These are phyloP conservation scores for Marasmius fiardii DNA, from an alignment of 1,284 basidiomycete species.

Conservation along the genomic window DNA sequence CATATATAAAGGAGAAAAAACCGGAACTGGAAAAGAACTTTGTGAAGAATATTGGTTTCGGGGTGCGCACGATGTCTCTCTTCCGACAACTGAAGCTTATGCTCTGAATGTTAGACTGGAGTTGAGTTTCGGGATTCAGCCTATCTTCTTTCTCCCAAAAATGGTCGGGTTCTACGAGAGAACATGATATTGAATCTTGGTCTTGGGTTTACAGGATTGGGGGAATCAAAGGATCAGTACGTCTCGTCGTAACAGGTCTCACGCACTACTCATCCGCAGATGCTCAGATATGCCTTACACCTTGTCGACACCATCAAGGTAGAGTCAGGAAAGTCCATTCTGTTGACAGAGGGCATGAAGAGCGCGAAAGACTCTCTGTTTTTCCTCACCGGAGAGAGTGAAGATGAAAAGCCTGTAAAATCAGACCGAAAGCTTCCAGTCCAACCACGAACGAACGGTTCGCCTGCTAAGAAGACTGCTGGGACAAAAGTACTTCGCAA, in stretches of 20 bases:
- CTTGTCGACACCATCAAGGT: slow-evolving; percentile 89
- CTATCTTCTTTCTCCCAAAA: slow-evolving; percentile 84
- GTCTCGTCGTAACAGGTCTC: background rate
- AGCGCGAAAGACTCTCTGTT: slow-evolving; percentile 86
- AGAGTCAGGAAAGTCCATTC: slow-evolving; percentile 61
- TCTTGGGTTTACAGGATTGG: slow-evolving; percentile 82
- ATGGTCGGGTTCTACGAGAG: slow-evolving; percentile 63
- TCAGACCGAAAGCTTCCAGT: slow-evolving; percentile 54
- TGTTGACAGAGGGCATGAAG: slow-evolving; percentile 85
- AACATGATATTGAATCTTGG: slow-evolving; percentile 87
- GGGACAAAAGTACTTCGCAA: slow-evolving; percentile 83
- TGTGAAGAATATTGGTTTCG: slow-evolving; percentile 90
- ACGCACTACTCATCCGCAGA: slow-evolving; percentile 8
- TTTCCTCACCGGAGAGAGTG: slow-evolving; percentile 67
- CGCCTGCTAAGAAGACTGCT: slow-evolving; percentile 69
- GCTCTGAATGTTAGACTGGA: slow-evolving; percentile 61
- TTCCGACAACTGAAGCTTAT: slow-evolving; percentile 11
- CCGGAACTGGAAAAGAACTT: slow-evolving; percentile 83
- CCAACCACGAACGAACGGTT: slow-evolving; percentile 53
- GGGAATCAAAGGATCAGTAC: slow-evolving; percentile 58
- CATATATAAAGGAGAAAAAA: slow-evolving; percentile 73
- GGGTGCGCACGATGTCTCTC: slow-evolving; percentile 43
- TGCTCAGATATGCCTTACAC: slow-evolving; percentile 79
- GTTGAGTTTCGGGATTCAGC: slow-evolving; percentile 92
- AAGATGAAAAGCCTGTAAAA: slow-evolving; percentile 51